Conservation (phyloP, 129 eudicot genomes). For the Flaveria trinervia region DNA sequence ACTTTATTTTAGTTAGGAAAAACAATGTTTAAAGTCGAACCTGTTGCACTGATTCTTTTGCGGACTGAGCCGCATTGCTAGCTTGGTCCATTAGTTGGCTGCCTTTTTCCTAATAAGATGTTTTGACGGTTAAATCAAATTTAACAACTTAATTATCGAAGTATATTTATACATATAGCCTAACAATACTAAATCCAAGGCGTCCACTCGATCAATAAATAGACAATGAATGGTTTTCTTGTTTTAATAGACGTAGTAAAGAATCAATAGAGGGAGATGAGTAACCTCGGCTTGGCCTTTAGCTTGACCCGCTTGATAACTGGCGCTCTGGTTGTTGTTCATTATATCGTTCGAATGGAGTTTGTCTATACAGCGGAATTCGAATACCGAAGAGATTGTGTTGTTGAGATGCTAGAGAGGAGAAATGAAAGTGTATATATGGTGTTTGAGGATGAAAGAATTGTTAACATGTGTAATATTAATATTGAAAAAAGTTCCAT, state of each 20-base stretch:
- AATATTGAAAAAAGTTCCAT: slow-evolving; percentile 21
- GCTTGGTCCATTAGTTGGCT: slow-evolving; percentile 74
- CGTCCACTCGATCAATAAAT: neutral
- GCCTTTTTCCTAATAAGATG: slow-evolving; percentile 50
- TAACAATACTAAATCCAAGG: neutral
- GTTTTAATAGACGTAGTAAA: neutral
- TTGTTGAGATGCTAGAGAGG: slow-evolving; percentile 20
- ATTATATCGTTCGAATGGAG: slow-evolving; percentile 11
- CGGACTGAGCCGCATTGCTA: slow-evolving; percentile 66
- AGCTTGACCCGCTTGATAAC: slow-evolving; percentile 57
- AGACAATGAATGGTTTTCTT: too few species aligned
- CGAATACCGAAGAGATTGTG: slow-evolving; percentile 1
- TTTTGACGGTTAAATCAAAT: too few species aligned
- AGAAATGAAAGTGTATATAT: slow-evolving; percentile 20
- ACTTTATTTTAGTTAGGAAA: neutral
- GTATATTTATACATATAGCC: neutral
- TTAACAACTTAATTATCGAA: neutral
- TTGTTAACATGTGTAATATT: slow-evolving; percentile 16
- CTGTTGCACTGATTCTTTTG: slow-evolving; percentile 60
- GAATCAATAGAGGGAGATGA: neutral
- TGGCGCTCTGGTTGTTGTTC: slow-evolving; percentile 41
- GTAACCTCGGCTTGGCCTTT: slow-evolving; percentile 61
- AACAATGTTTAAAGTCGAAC: slow-evolving; percentile 16
- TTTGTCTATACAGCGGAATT: neutral
- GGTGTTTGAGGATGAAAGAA: slow-evolving; percentile 26